Base-by-base conservation (phyloP, 1,284 basidiomycete species). In the Calocybe gambosa region DNA sequence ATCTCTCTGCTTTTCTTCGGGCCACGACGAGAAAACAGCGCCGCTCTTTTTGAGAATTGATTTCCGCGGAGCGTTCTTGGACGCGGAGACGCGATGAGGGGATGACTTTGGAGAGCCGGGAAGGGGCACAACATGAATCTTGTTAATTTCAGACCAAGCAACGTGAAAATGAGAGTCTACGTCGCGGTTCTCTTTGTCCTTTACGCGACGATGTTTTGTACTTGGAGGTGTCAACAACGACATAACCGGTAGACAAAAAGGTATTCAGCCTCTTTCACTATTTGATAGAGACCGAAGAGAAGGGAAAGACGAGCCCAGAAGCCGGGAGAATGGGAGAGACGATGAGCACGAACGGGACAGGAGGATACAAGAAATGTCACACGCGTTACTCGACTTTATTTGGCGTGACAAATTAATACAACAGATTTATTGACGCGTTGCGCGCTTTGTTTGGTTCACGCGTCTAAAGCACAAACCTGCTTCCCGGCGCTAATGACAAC, bases 11-110 rank as follows among this genome's bases (percentile, higher is more conserved):
- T 64, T 64, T 42, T 72, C 73, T 29, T 70, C 59, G 4, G 74
- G 65, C 25, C 75, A 58, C 0, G 60, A 40, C 61, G 67, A 48
- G 62, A 65, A 34, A 46, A 55, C 21, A 20, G 86, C 69, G 50
- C 85, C 87, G 12, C 81, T 82, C 52, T 75, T 76, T 62, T 86
- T 87, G 34, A 89, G 71, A 52, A 89, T 88, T 7, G 85, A 84
- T 54, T 74, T 81, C 10, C 66, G 53, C 2, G 78, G 80, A 2
- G 53, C 63, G 5, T 63, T 62, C 45, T 66, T 67, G 1, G 61
- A 63, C 4, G 67, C 61, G 47, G 15, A 6, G 8, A 15, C 68
- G 71, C 8, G 64, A 49, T 10, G 63, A 57, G 15, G 59, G 57
- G 34, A 63, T 55, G 45, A 62, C 55, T 49, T 66, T 62, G 19